Percentiles rank a stretch among this genome's conserved stretches.
phyloP scores from a whole-genome alignment of 805 yeast species.

The Wickerhamomyces queroliae region DNA sequence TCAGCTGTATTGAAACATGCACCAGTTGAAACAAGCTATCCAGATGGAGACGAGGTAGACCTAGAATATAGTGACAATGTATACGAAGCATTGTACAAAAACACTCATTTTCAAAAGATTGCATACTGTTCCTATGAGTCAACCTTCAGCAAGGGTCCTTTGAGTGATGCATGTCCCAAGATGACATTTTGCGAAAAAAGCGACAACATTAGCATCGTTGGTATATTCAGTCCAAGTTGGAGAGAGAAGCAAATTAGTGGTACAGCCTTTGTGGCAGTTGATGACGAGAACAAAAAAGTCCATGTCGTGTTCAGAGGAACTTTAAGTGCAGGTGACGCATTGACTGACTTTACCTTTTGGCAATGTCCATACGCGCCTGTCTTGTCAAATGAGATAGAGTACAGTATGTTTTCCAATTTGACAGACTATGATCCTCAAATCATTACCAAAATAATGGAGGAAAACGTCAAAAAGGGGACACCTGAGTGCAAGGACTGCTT shows the following conservation, averaged over 20 bases:
- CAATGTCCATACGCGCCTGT: constrained; percentile 45
- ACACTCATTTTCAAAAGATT: constrained; percentile 14
- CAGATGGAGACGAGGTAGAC: neutral
- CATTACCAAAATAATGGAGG: neutral
- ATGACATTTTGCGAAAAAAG: constrained; percentile 11
- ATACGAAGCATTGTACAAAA: constrained; percentile 7
- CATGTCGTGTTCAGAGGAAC: constrained; percentile 61
- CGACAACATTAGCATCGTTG: constrained; percentile 2
- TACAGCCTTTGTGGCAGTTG: constrained; percentile 49
- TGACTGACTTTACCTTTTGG: constrained; percentile 45
- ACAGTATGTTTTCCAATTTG: neutral
- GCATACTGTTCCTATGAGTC: constrained; percentile 14
- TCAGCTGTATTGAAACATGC: neutral
- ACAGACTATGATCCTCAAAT: neutral
- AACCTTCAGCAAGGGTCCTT: constrained; percentile 5
- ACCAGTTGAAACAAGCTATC: no score
- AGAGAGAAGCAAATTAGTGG: constrained; percentile 37
- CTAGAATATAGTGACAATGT: constrained; percentile 4
- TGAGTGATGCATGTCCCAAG: constrained; percentile 10
- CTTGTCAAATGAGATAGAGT: constrained; percentile 14
- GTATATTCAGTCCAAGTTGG: constrained; percentile 9
- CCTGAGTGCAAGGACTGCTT: constrained; percentile 42
- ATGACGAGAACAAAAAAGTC: constrained; percentile 36
- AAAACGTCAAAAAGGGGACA: constrained; percentile 7
- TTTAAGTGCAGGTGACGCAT: constrained; percentile 53